phyloP scores from a whole-genome alignment of 2,329 filamentous ascomycete genomes.

The Alternaria sp. region DNA sequence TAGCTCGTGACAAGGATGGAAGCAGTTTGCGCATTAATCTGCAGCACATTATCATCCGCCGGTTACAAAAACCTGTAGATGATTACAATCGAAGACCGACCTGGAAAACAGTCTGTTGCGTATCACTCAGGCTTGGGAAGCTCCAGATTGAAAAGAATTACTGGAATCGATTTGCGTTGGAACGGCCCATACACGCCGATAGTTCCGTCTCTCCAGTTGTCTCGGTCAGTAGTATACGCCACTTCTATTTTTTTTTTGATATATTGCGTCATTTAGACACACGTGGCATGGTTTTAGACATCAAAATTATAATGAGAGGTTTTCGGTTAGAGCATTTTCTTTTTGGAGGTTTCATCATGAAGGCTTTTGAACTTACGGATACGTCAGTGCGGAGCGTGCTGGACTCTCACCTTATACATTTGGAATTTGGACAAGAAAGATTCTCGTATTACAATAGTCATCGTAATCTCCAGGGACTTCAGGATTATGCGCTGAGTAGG shows the following conservation, averaged over 20 bases:
- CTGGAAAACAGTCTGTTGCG: not conserved
- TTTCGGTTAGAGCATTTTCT: not conserved
- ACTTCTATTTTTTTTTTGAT: not conserved
- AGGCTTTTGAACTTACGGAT: not conserved
- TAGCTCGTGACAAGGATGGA: not conserved
- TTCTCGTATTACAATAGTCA: no score
- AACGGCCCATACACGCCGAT: not conserved
- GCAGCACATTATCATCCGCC: not conserved
- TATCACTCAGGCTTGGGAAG: no score
- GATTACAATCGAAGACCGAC: not conserved
- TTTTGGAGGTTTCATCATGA: not conserved
- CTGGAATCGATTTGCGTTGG: not conserved
- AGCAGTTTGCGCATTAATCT: not conserved
- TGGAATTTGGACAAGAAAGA: rapidly evolving
- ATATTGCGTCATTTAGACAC: not conserved
- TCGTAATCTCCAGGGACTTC: no score
- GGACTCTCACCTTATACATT: not conserved
- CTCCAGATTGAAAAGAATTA: not conserved
- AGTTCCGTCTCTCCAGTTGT: no score
- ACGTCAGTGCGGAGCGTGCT: not conserved
- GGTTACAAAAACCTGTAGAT: not conserved
- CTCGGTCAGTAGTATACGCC: not conserved
- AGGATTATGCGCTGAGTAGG: no score
- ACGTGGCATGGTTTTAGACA: not conserved
- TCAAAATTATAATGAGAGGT: not conserved